These are phyloP conservation scores for Diaporthe nobilis DNA, from an alignment of 2,329 filamentous ascomycete genomes.

Conservation along the genomic window DNA sequence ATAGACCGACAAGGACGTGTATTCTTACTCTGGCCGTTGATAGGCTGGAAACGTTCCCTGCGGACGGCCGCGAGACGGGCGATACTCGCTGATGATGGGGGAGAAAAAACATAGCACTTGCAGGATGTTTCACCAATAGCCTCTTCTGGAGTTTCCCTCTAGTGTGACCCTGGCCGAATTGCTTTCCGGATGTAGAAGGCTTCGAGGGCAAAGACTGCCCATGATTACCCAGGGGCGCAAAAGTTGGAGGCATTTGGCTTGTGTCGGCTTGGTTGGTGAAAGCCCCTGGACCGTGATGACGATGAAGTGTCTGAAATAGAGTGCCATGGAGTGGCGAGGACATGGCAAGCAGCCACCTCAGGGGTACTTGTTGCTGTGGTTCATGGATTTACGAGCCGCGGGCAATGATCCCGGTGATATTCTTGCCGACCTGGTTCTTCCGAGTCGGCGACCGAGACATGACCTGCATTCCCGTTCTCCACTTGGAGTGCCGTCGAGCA, in stretches of 20 bases:
- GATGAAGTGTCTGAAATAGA: slow-evolving; percentile 2
- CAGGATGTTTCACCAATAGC: slow-evolving; percentile 7
- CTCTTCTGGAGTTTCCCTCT: not conserved
- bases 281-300: not conserved
- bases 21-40: not conserved
- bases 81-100: not conserved
- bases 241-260: not conserved
- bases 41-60: not conserved
- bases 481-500: not conserved
- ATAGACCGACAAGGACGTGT: not conserved
- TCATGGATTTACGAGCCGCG: not conserved
- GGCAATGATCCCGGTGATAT: not conserved
- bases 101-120: not conserved
- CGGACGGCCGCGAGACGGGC: not conserved
- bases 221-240: not conserved
- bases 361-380: not conserved
- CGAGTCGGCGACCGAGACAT: slow-evolving; percentile 16
- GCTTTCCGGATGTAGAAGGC: slow-evolving; percentile 19
- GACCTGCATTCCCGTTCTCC: not conserved
- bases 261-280: not conserved
- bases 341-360: not conserved
- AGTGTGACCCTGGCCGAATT: not conserved
- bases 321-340: slow-evolving; percentile 24
- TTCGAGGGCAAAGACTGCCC: not conserved
- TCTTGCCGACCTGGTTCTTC: not conserved